Evolutionary conservation across 805 yeast genomes (phyloP).

Genomic region (Candida alai): DNA sequence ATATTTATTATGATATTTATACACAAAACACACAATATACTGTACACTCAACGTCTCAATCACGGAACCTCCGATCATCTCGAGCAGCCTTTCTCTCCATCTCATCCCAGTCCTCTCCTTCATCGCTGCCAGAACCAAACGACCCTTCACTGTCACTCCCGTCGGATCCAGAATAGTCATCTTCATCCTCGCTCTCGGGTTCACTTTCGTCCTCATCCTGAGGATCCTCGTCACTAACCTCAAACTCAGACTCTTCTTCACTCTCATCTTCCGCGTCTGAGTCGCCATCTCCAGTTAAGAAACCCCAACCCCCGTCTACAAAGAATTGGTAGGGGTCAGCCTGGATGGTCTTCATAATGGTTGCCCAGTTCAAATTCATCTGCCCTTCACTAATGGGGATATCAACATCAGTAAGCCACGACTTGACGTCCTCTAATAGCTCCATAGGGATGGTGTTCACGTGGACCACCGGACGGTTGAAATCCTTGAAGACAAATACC

Average conservation of each 20-base stretch:
- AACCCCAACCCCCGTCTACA: slow-evolving; percentile 92
- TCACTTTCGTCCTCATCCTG: slow-evolving; percentile 62
- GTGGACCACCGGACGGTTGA: slow-evolving; percentile 81
- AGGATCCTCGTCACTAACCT: slow-evolving; percentile 57
- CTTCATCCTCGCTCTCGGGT: slow-evolving; percentile 37
- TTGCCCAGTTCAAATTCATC: slow-evolving; percentile 91
- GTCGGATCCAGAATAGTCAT: slow-evolving; percentile 37
- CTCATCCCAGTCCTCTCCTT: slow-evolving; percentile 59
- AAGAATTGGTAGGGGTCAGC: slow-evolving; percentile 95
- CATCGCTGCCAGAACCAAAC: slow-evolving; percentile 32
- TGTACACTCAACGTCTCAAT: slow-evolving; percentile 11
- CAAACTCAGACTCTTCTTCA: slow-evolving; percentile 69
- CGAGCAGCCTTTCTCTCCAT: slow-evolving; percentile 54
- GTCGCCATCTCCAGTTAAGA: slow-evolving; percentile 85
- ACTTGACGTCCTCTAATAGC: slow-evolving; percentile 84
- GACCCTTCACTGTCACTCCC: slow-evolving; percentile 32
- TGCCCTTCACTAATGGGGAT: slow-evolving; percentile 94
- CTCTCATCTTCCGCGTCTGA: slow-evolving; percentile 55
- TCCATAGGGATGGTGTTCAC: slow-evolving; percentile 94
- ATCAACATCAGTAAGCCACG: slow-evolving; percentile 97
- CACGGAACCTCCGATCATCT: slow-evolving; percentile 37
- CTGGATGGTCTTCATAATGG: slow-evolving; percentile 89
- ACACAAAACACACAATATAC: not conserved
- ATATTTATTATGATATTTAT: slow-evolving; percentile 1
- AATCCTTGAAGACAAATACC: slow-evolving; percentile 95